Conservation (phyloP, 208 protist species). For the Trypanosoma cruzi region DNA sequence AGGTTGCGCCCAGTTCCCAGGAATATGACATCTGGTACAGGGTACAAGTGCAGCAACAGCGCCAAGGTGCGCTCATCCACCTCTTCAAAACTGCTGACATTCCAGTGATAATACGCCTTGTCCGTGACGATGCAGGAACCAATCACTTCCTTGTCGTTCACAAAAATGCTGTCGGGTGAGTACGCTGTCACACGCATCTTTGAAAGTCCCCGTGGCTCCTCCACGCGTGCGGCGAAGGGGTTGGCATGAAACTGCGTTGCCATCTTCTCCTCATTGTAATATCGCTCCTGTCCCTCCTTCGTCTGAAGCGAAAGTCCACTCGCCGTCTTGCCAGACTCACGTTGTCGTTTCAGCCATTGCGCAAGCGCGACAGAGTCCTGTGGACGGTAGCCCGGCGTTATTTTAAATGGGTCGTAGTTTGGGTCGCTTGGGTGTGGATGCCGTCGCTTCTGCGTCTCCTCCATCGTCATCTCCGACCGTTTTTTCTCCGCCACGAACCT, state of each 20-base stretch:
- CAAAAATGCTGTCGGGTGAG: conserved; percentile 87
- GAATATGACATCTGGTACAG: conserved; percentile 88
- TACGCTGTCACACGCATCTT: conserved; percentile 83
- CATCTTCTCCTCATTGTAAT: conserved; percentile 93
- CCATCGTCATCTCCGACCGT: conserved; percentile 50
- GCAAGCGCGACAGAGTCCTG: conserved; percentile 83
- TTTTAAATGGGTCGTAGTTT: conserved; percentile 89
- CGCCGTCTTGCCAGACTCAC: conserved; percentile 76
- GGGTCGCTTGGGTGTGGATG: conserved; percentile 83
- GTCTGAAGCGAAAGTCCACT: conserved; percentile 79
- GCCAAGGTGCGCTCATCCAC: conserved; percentile 85
- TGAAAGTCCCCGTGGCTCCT: conserved; percentile 73
- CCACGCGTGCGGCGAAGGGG: conserved; percentile 81
- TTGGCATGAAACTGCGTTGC: conserved; percentile 91
- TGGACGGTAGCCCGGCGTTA: conserved; percentile 82
- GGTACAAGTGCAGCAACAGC: conserved; percentile 86
- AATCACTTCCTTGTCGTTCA: conserved; percentile 91
- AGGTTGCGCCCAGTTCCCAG: conserved; percentile 85
- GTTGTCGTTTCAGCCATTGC: conserved; percentile 88
- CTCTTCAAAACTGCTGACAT: conserved; percentile 88
- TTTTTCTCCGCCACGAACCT: conserved; percentile 87
- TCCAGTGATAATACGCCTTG: conserved; percentile 90
- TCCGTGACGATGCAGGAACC: conserved; percentile 91
- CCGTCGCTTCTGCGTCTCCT: conserved; percentile 75
- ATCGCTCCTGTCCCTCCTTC: conserved; percentile 85